Percentiles rank a stretch among this genome's conserved stretches.
Evolutionary conservation across 176 grass and related monocot species (phyloP).

Genomic region (Phoenix dactylifera): DNA sequence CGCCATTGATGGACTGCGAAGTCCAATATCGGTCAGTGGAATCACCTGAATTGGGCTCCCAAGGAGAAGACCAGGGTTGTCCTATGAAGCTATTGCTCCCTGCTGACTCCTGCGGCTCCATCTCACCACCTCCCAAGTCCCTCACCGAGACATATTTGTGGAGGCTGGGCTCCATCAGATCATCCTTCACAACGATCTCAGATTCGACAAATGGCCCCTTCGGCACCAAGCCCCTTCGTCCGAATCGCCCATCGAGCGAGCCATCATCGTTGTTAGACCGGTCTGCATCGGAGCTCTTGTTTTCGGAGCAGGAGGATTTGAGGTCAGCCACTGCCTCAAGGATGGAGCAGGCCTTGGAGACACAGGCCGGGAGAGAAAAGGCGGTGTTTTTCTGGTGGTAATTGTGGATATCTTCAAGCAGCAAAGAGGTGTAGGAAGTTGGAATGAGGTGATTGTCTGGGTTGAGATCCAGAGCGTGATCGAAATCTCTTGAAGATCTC

Average conservation of each 20-base stretch:
- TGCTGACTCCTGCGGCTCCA: slow-evolving; percentile 68
- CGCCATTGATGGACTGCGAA: slow-evolving; percentile 37
- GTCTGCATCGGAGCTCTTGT: slow-evolving; percentile 31
- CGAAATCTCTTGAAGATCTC: slow-evolving; percentile 70
- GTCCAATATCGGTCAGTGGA: slow-evolving; percentile 57
- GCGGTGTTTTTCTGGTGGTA: slow-evolving; percentile 54
- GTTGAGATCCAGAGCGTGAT: slow-evolving; percentile 25
- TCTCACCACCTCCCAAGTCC: slow-evolving; percentile 37
- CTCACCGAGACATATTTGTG: slow-evolving; percentile 88
- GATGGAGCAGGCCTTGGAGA: slow-evolving; percentile 97
- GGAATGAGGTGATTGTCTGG: neutral
- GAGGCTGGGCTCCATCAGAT: slow-evolving; percentile 65
- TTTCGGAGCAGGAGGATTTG: slow-evolving; percentile 67
- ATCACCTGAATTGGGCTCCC: slow-evolving; percentile 68
- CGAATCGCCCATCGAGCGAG: slow-evolving; percentile 27
- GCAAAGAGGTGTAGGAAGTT: slow-evolving; percentile 59
- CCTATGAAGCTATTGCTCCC: slow-evolving; percentile 85
- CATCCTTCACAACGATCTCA: slow-evolving; percentile 55
- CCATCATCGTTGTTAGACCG: slow-evolving; percentile 30
- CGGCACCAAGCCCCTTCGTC: neutral
- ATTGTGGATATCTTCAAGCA: slow-evolving; percentile 89
- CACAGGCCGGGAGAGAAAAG: slow-evolving; percentile 79
- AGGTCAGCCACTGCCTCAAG: slow-evolving; percentile 88
- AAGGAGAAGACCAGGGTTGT: slow-evolving; percentile 51
- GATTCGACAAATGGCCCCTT: slow-evolving; percentile 38